Evolutionary conservation across 164 flowering plant genomes (phyloP).

Genomic region (Liquidambar formosana): DNA sequence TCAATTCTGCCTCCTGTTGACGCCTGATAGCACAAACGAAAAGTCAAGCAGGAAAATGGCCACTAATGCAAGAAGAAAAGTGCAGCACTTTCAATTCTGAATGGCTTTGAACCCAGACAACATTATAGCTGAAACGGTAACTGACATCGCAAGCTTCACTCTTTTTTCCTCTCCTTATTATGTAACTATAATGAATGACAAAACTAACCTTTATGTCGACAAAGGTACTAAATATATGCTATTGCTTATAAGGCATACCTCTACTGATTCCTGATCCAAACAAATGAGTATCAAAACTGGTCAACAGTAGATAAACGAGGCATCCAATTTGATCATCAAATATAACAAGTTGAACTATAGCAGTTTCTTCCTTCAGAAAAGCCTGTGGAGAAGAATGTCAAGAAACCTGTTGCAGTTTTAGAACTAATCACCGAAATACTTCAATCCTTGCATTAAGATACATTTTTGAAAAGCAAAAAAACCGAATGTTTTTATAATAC

Average conservation of each 20-base stretch:
- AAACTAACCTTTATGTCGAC: slow-evolving; percentile 59
- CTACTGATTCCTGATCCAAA: slow-evolving; percentile 91
- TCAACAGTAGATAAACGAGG: slow-evolving; percentile 88
- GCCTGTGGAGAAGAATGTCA: slow-evolving; percentile 89
- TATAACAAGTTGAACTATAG: slow-evolving; percentile 79
- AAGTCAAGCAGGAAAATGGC: slow-evolving; percentile 34
- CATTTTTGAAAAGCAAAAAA: neutral
- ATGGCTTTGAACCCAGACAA: slow-evolving; percentile 24
- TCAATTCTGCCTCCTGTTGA: slow-evolving; percentile 87
- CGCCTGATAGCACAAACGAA: slow-evolving; percentile 59
- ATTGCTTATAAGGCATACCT: slow-evolving; percentile 97
- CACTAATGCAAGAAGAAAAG: slow-evolving; percentile 16
- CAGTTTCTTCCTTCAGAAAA: slow-evolving; percentile 93
- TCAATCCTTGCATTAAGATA: slow-evolving; percentile 18
- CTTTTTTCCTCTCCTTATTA: slow-evolving; percentile 11
- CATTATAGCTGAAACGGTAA: slow-evolving; percentile 20
- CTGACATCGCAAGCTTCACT: slow-evolving; percentile 22
- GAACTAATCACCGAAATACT: slow-evolving; percentile 50
- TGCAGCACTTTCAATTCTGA: slow-evolving; percentile 12
- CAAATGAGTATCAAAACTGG: slow-evolving; percentile 86
- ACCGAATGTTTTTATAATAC: neutral
- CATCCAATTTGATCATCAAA: slow-evolving; percentile 90
- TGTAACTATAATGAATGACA: slow-evolving; percentile 38
- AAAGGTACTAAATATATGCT: slow-evolving; percentile 60
- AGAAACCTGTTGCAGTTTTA: slow-evolving; percentile 69